Evolutionary conservation across 768 basidiomycete species (phyloP), one percentile per base, ranked within the genome.

Genomic region (Suillus ampliporus): DNA sequence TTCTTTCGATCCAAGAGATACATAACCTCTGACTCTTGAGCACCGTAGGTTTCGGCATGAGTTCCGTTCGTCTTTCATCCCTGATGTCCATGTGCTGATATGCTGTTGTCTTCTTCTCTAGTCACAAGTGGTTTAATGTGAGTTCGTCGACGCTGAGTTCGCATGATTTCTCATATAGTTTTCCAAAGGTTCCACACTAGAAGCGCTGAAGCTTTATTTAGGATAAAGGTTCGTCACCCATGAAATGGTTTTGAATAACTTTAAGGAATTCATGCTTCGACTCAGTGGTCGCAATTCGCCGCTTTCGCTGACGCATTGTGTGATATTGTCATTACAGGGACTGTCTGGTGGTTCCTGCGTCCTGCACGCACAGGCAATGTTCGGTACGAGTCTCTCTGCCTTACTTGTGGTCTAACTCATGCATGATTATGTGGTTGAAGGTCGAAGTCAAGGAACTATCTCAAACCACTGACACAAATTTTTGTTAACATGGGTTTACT

Each of bases 401-500:
- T 37, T 28, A 1, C 13, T 26, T 46, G 41, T 28, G 4, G 7
- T 31, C 17, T 1, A 14, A n/a, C 6, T 34, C 40, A 69, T 65
- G 44, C 60, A n/a, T 41, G 54, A 38, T 31, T 19, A 0, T 9
- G 5, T 35, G 34, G n/a, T 38, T 38, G 15, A 38, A 54, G 53
- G 35, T 37, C 52, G 11, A 38, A 38, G 9, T 37, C 23, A 41
- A 41, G 15, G 7, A 14, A 63, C 21, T 65, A 61, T n/a, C 63
- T 72, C 62, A 62, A 48, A 54, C 54, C 31, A 43, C 38, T 71
- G 47, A 66, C 61, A 2, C 8, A 5, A 8, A 34, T 71, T 2
- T 69, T 71, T 46, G 28, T 69, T 4, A 58, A 71, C 28, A 69
- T 69, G 68, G 68, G 70, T 21, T 21, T 67, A 21, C 52, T 71